Evolutionary conservation across 2,329 filamentous ascomycete species (phyloP).

Genomic region (Hypoxylon sp.): DNA sequence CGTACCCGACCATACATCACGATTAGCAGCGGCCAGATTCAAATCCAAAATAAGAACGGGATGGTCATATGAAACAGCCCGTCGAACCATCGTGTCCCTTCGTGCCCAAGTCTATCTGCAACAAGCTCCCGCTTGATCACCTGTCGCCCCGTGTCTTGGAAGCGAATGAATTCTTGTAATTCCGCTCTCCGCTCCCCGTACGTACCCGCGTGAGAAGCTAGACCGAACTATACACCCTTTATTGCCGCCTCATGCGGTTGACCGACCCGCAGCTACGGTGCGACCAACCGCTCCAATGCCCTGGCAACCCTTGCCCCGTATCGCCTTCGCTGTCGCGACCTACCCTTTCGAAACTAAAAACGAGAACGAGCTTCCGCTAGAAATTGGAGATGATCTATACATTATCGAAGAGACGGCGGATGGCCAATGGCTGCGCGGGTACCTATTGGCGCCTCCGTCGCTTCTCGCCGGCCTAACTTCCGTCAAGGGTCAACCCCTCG

Average conservation of each 20-base stretch:
- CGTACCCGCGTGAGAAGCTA: conserved; percentile 37
- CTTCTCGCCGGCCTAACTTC: conserved; percentile 92
- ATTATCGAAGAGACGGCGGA: conserved; percentile 97
- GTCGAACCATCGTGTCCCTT: conserved; percentile 16
- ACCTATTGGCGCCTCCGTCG: conserved; percentile 93
- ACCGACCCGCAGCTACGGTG: conserved; percentile 52
- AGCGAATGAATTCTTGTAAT: conserved; percentile 20
- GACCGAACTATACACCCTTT: conserved; percentile 26
- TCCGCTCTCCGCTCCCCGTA: conserved; percentile 24
- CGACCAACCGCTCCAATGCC: conserved; percentile 74
- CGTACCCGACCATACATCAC: conserved; percentile 27
- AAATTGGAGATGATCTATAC: conserved; percentile 98
- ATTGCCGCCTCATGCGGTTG: conserved; percentile 53
- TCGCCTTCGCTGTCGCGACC: conserved; percentile 97
- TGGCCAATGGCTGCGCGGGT: conserved; percentile 94
- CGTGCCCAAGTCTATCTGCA: conserved; percentile 17
- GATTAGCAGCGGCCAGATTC: conserved; percentile 35
- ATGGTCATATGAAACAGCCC: conserved; percentile 29
- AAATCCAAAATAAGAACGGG: conserved; percentile 29
- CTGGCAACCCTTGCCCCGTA: conserved; percentile 96
- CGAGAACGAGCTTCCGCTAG: conserved; percentile 92
- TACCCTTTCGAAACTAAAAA: conserved; percentile 92
- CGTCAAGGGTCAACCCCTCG: conserved; percentile 90
- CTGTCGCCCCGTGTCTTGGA: conserved; percentile 20
- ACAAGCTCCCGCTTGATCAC: conserved; percentile 23